A percentile compares a stretch with the other conserved stretches of the same genome.
These are phyloP conservation scores for Suillus alpinus DNA, from an alignment of 768 basidiomycete species.

Conservation along the genomic window DNA sequence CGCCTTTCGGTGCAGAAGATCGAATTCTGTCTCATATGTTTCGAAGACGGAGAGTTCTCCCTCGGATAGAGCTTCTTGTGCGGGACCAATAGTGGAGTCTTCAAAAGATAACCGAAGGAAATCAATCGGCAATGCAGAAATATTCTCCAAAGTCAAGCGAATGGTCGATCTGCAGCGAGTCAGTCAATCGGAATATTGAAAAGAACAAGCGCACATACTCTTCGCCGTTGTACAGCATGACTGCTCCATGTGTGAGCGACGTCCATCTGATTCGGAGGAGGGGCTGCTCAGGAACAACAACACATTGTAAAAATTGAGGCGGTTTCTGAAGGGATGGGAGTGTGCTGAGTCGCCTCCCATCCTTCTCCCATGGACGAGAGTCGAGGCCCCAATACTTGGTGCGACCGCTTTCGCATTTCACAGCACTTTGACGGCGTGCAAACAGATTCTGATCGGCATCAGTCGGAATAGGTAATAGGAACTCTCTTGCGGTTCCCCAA, in stretches of 20 bases:
- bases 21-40: conserved; percentile 87
- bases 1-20: conserved; percentile 71
- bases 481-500: conserved; percentile 68
- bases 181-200: conserved; percentile 4
- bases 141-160: conserved; percentile 86
- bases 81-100: conserved; percentile 80
- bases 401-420: conserved; percentile 65
- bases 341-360: conserved; percentile 38
- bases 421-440: conserved; percentile 53
- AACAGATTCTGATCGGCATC: conserved; percentile 67
- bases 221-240: conserved; percentile 96
- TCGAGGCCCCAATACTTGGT: conserved; percentile 75
- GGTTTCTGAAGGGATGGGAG: conserved; percentile 24
- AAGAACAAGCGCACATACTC: conserved; percentile 46
- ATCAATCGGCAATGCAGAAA: conserved; percentile 77
- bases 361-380: conserved; percentile 59
- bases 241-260: conserved; percentile 88
- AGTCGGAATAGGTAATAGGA: conserved; percentile 71
- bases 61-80: conserved; percentile 75
- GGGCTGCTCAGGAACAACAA: conserved; percentile 85
- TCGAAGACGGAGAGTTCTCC: conserved; percentile 81
- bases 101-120: conserved; percentile 86
- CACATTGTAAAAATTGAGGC: conserved; percentile 69
- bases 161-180: conserved; percentile 63
- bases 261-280: conserved; percentile 81